Conservation (phyloP, 1,284 basidiomycete species). For the Macrocystidia cucumis region DNA sequence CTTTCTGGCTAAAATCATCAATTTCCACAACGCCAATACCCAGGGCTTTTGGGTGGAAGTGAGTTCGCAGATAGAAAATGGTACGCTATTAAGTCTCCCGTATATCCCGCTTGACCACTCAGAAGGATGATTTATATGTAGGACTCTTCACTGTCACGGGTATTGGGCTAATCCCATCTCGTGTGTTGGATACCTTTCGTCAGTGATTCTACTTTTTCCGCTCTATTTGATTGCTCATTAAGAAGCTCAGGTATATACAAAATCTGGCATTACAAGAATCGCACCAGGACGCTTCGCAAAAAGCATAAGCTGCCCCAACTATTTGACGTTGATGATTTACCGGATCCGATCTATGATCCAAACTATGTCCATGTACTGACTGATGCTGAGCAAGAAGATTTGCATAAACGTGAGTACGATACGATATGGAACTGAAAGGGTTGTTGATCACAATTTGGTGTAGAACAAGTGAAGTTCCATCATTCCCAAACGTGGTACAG, state of each 20-base stretch:
- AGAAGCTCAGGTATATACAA: conserved; percentile 47
- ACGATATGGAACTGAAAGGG: not conserved
- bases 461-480: conserved; percentile 64
- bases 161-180: conserved; percentile 66
- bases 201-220: conserved; percentile 16
- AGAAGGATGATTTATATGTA: too few relatives aligned
- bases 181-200: conserved; percentile 76
- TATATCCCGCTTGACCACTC: conserved; percentile 2
- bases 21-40: conserved; percentile 53
- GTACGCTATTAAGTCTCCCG: conserved; percentile 19
- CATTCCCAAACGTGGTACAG: conserved; percentile 81
- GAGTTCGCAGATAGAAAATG: conserved; percentile 72
- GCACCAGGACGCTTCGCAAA: conserved; percentile 45
- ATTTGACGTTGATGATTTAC: conserved; percentile 69
- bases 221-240: not conserved
- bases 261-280: conserved; percentile 69
- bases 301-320: conserved; percentile 60
- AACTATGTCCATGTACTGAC: conserved; percentile 73
- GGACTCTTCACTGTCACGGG: conserved; percentile 79
- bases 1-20: conserved; percentile 65
- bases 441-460: conserved; percentile 4
- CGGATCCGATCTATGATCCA: conserved; percentile 67
- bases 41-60: conserved; percentile 77
- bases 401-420: conserved; percentile 53
- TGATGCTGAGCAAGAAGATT: conserved; percentile 60